A percentile compares a stretch with the other conserved stretches of the same genome.
Conservation (phyloP, 495 filamentous ascomycete species). For the Penicillium salamii region DNA sequence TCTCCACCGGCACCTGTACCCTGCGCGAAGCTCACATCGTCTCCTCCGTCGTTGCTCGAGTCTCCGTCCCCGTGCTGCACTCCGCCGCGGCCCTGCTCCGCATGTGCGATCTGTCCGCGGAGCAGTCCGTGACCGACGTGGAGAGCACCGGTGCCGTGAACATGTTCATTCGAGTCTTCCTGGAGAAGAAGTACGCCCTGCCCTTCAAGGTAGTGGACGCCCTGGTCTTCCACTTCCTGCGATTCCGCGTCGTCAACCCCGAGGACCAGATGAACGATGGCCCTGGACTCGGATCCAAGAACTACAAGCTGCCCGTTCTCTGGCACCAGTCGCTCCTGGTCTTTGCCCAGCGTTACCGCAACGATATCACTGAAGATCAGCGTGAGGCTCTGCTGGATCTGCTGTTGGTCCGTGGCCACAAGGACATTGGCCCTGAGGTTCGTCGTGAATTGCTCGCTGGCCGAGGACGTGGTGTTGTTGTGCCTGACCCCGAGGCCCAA, state of each 20-base stretch:
- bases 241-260: conserved; percentile 65
- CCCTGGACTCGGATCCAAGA: conserved; percentile 39
- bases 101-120: conserved; percentile 88
- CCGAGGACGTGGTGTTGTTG: conserved; percentile 74
- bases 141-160: conserved; percentile 85
- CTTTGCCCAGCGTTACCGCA: conserved; percentile 91
- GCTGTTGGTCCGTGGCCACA: conserved; percentile 81
- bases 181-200: conserved; percentile 96
- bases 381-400: conserved; percentile 88
- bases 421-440: conserved; percentile 86
- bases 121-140: conserved; percentile 69
- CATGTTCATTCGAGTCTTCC: conserved; percentile 83
- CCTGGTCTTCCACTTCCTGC: conserved; percentile 92
- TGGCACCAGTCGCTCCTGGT: conserved; percentile 88
- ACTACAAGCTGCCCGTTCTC: conserved; percentile 70
- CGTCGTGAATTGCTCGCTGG: conserved; percentile 87
- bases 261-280: conserved; percentile 49
- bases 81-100: conserved; percentile 88
- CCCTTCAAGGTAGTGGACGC: conserved; percentile 94
- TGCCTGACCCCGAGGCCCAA: conserved; percentile 53
- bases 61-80: conserved; percentile 84
- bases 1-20: conserved; percentile 73
- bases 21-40: conserved; percentile 90
- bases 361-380: conserved; percentile 91
- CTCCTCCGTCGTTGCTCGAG: conserved; percentile 72